Evolutionary conservation across 2,329 filamentous ascomycete species (phyloP), one percentile per base, ranked within the genome.

Genomic region (Neoscytalidium dimidiatum): DNA sequence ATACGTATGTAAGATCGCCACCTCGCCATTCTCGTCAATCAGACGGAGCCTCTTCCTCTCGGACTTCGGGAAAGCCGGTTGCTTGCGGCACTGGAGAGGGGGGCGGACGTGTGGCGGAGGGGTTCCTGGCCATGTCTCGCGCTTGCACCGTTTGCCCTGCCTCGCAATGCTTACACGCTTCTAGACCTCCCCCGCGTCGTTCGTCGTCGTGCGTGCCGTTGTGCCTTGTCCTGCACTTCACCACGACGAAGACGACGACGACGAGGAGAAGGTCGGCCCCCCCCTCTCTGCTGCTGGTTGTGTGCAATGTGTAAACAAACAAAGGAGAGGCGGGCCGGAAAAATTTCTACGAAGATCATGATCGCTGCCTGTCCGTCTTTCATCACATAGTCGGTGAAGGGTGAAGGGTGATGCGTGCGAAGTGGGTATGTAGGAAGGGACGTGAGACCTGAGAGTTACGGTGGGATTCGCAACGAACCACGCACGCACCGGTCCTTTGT

Each of bases 361-460:
- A 52, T 52, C 49, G 49, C 28, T 35, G 11, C 7, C 29, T 29
- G 4, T 11, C 29, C 17, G 17, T 44, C 53, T 58, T 58, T 58
- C 53, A 58, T 58, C 53, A 58, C 35, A 58, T 58, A 58, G 53
- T 58, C 53, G 53, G 53, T 58, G 53, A 58, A 38, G 48, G 28
- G 6, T 17, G 28, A n/a, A 33, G 21, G 5, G 17, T 9, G 13
- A 38, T 14, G 41, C 11, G n/a, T 14, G 43, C 9, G 43, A 26
- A 26, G 31, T 8, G 31, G 23, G 19, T 31, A 33, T 19, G 49
- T 28, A 51, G 48, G 48, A 29, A 28, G 48, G 26, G 49, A n/a
- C n/a, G n/a, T n/a, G n/a, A n/a, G n/a, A n/a, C n/a, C n/a, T n/a
- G n/a, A n/a, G n/a, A n/a, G n/a, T n/a, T n/a, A 48, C 3, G 48